These are phyloP conservation scores for Hemisphaericaspora xylofermentans DNA, from an alignment of 1,139 yeast genomes.

Conservation along the genomic window DNA sequence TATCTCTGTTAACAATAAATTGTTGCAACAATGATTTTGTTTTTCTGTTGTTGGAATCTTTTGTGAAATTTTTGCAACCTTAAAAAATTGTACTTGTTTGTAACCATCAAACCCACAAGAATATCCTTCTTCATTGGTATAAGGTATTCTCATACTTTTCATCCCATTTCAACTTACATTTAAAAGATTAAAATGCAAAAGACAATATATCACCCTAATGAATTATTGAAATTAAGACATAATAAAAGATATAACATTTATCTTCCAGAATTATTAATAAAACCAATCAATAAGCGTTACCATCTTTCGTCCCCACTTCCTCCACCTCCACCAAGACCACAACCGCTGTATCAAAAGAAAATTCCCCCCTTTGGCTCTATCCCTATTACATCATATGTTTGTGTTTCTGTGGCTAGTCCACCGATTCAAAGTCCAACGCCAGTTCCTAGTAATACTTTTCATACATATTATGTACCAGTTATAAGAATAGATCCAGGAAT, in stretches of 20 bases:
- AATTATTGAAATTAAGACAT: constrained; percentile 9
- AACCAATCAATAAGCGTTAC: not conserved
- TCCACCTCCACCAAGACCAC: constrained; percentile 3
- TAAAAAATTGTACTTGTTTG: too few species aligned
- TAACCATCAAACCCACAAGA: too few species aligned
- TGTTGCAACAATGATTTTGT: too few species aligned
- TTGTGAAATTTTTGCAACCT: too few species aligned
- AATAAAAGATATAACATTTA: constrained; percentile 4
- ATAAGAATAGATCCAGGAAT: constrained; percentile 25
- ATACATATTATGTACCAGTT: constrained; percentile 8
- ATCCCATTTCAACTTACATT: too few species aligned
- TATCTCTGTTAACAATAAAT: too few species aligned
- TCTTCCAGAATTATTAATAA: constrained; percentile 7
- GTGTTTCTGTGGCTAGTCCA: not conserved
- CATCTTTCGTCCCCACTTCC: constrained; percentile 2
- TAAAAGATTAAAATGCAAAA: not conserved
- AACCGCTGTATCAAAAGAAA: constrained; percentile 1
- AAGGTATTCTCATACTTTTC: too few species aligned
- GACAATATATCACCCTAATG: constrained; percentile 7
- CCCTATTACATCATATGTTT: not conserved
- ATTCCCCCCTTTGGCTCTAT: not conserved
- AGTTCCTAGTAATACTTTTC: not conserved
- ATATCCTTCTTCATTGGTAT: too few species aligned
- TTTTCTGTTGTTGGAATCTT: too few species aligned
- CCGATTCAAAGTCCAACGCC: not conserved